Evolutionary conservation across 345 rosid genomes (phyloP), one percentile per base, ranked within the genome.

Genomic region (Euclidium syriacum): DNA sequence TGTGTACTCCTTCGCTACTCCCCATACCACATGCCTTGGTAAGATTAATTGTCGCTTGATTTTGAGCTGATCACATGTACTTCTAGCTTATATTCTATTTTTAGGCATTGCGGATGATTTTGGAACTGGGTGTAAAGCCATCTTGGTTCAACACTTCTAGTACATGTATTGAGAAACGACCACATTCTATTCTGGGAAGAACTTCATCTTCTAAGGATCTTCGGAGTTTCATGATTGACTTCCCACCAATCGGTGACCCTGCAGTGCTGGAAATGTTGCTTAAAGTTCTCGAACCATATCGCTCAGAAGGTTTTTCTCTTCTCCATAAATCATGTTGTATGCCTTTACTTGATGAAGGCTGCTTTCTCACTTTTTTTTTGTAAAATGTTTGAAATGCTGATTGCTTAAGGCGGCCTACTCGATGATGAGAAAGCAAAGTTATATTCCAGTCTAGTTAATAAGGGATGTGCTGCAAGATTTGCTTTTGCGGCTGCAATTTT

Each of bases 211-310:
- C 74, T 2, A 80, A 67, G 43, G 95, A 90, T 74, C 84, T 87
- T 53, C 88, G 86, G 10, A 79, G 77, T 71, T 84, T 82, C 83
- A 77, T 90, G 82, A 75, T 79, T 70, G 87, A 79, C 67, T 68
- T 78, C 53, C 86, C 88, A 55, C 58, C 82, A 7, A 50, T 77
- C 34, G 89, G 88, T 62, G 97, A 90, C 58, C 78, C 92, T 26
- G 95, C 82, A 2, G 85, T 90, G 54, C 83, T 87, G 56, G 97
- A 90, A 77, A 82, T 91, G 89, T 89, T 87, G 17, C 88, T 91
- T 40, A 91, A 91, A 85, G 86, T 91, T 33, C 71, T 91, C 64
- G 96, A 91, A 78, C 94, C 94, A 56, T 91, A 91, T 39, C 75
- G 88, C 7, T 82, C 69, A 42, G 87, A 84, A 77, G 95, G 97